Conservation (phyloP, 2,329 filamentous ascomycete species). For the Ceratocystis variospora region DNA sequence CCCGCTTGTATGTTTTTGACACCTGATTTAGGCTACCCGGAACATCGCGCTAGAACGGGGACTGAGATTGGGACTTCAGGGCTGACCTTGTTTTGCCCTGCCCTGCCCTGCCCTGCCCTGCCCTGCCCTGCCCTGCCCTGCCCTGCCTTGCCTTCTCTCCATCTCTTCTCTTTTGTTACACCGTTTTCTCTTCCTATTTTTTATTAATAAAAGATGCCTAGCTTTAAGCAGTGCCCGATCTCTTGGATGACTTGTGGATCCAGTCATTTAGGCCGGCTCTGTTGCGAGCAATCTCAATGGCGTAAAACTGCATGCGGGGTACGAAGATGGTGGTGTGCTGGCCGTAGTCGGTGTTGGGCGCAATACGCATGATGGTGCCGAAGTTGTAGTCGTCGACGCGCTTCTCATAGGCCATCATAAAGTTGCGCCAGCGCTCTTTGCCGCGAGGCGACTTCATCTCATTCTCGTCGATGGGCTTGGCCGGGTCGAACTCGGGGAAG, state of each 20-base stretch:
- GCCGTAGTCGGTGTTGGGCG: slow-evolving; percentile 69
- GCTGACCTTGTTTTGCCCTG: too few relatives aligned
- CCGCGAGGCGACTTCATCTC: slow-evolving; percentile 95
- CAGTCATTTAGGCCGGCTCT: slow-evolving; percentile 85
- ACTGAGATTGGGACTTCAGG: too few relatives aligned
- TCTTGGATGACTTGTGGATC: slow-evolving; percentile 74
- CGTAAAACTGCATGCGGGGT: slow-evolving; percentile 45
- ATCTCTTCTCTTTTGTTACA: background rate
- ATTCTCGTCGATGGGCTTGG: slow-evolving; percentile 70
- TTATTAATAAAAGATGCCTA: background rate
- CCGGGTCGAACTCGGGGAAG: slow-evolving; percentile 86
- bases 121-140: too few relatives aligned
- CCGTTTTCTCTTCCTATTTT: background rate
- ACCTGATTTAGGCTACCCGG: too few relatives aligned
- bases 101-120: background rate
- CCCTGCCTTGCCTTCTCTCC: background rate
- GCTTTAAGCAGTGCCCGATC: background rate
- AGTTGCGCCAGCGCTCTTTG: slow-evolving; percentile 89
- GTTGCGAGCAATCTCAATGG: slow-evolving; percentile 48
- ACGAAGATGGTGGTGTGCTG: slow-evolving; percentile 81
- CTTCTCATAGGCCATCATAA: slow-evolving; percentile 88
- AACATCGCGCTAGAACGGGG: too few relatives aligned
- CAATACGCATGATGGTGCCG: slow-evolving; percentile 77
- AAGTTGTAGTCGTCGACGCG: slow-evolving; percentile 97
- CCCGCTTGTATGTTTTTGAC: background rate